A percentile compares a stretch with the other conserved stretches of the same genome.
These are phyloP conservation scores for Alectoria sarmentosa DNA, from an alignment of 495 filamentous ascomycete genomes.

Conservation along the genomic window DNA sequence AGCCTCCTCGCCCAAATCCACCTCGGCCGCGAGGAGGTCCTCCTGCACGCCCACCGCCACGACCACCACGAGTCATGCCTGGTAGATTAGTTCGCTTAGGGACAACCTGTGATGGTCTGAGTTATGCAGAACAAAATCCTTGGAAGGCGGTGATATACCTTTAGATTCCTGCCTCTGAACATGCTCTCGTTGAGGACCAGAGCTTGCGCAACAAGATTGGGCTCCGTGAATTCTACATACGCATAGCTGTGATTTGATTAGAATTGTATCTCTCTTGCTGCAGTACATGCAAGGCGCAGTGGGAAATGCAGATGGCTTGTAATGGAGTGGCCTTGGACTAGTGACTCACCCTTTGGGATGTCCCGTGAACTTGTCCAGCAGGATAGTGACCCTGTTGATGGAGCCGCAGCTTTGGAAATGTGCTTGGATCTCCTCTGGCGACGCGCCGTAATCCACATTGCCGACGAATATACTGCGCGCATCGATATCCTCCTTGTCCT, in stretches of 20 bases:
- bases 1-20: constrained; percentile 52
- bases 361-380: constrained; percentile 96
- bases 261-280: constrained; percentile 10
- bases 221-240: constrained; percentile 98
- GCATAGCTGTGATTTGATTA: constrained; percentile 63
- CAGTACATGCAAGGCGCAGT: constrained; percentile 10
- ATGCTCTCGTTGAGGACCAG: constrained; percentile 94
- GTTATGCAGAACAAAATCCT: background rate
- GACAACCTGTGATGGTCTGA: constrained; percentile 54
- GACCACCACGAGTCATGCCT: constrained; percentile 79
- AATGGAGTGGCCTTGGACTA: too few species aligned
- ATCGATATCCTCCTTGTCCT: constrained; percentile 95
- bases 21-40: constrained; percentile 38
- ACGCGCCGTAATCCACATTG: constrained; percentile 97
- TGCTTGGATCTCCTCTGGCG: constrained; percentile 96
- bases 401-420: constrained; percentile 97
- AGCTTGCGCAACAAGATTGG: constrained; percentile 84
- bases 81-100: constrained; percentile 97
- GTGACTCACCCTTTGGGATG: constrained; percentile 97
- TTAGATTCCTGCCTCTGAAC: constrained; percentile 89
- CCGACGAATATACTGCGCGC: constrained; percentile 95
- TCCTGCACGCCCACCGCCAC: constrained; percentile 47
- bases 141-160: constrained; percentile 49
- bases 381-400: constrained; percentile 96
- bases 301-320: constrained; percentile 26